phyloP scores from a whole-genome alignment of 2,329 filamentous ascomycete genomes.

The Neopestalotiopsis sp. region DNA sequence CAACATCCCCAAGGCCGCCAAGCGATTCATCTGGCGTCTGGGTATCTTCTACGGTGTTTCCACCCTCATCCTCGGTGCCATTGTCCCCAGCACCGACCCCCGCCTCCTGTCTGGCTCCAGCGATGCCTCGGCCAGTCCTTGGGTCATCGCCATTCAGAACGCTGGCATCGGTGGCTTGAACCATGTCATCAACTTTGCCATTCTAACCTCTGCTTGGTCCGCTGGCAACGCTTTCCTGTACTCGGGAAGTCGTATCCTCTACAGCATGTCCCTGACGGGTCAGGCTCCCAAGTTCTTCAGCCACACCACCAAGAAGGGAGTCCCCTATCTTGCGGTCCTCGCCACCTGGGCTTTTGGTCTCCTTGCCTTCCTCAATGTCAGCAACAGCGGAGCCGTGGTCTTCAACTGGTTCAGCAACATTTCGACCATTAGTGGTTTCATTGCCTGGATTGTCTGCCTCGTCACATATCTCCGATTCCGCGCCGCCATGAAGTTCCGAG shows the following conservation, averaged over 20 bases:
- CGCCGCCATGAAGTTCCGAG: constrained; percentile 57
- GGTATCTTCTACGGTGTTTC: constrained; percentile 68
- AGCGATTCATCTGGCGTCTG: constrained; percentile 66
- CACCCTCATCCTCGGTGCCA: constrained; percentile 64
- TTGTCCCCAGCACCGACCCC: constrained; percentile 68
- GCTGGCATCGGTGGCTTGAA: constrained; percentile 68
- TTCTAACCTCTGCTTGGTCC: constrained; percentile 70
- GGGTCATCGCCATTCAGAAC: constrained; percentile 70
- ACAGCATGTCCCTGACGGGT: constrained; percentile 69
- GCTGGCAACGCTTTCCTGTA: constrained; percentile 68
- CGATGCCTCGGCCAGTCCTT: constrained; percentile 64
- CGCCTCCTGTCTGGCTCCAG: constrained; percentile 63
- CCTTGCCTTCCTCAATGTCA: constrained; percentile 73
- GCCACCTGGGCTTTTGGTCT: constrained; percentile 65
- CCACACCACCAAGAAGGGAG: constrained; percentile 63
- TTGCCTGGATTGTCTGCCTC: constrained; percentile 65
- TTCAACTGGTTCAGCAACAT: constrained; percentile 77
- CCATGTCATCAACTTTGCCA: constrained; percentile 70
- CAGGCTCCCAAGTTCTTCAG: constrained; percentile 69
- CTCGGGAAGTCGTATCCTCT: constrained; percentile 71
- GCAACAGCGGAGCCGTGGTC: constrained; percentile 64
- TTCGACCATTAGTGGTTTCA: constrained; percentile 65
- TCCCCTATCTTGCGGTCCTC: constrained; percentile 61
- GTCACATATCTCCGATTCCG: constrained; percentile 65
- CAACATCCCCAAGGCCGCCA: constrained; percentile 70